Conservation (phyloP, 495 filamentous ascomycete species). For the Penicillium desertorum region DNA sequence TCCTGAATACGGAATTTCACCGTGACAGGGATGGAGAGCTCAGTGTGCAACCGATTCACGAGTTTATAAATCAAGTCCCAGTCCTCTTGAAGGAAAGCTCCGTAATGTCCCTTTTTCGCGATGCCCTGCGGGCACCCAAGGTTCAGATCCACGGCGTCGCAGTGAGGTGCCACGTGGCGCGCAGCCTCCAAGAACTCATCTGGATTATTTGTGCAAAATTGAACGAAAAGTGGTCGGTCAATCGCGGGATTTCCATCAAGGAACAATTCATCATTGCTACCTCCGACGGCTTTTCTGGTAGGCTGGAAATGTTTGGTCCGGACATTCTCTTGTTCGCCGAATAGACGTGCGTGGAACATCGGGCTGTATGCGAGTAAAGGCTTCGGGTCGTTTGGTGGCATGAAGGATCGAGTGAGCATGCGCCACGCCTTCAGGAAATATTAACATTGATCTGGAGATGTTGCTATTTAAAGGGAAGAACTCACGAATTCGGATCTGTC, state of each 20-base stretch:
- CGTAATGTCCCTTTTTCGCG: conserved; percentile 84
- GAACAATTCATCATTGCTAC: conserved; percentile 41
- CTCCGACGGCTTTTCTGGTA: conserved; percentile 43
- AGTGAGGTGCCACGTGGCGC: conserved; percentile 71
- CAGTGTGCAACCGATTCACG: conserved; percentile 72
- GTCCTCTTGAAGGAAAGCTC: conserved; percentile 92
- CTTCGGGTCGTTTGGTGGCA: conserved; percentile 58
- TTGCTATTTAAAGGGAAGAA: conserved; percentile 15
- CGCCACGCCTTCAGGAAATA: conserved; percentile 74
- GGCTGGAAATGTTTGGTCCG: conserved; percentile 77
- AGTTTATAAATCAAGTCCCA: conserved; percentile 76
- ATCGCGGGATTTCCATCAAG: conserved; percentile 82
- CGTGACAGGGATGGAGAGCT: conserved; percentile 78
- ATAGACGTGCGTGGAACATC: conserved; percentile 92
- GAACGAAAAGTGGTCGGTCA: conserved; percentile 89
- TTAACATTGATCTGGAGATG: conserved; percentile 22
- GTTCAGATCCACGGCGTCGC: conserved; percentile 95
- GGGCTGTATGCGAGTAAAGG: conserved; percentile 80
- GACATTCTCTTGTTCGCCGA: conserved; percentile 70
- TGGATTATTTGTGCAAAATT: conserved; percentile 94
- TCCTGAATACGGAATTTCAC: conserved; percentile 94
- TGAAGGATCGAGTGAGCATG: conserved; percentile 87
- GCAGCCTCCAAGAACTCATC: conserved; percentile 75
- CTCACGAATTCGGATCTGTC: conserved; percentile 95
- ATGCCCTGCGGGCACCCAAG: conserved; percentile 98